Evolutionary conservation across 768 basidiomycete genomes (phyloP).

Genomic region (Fistulinella prunicolor): DNA sequence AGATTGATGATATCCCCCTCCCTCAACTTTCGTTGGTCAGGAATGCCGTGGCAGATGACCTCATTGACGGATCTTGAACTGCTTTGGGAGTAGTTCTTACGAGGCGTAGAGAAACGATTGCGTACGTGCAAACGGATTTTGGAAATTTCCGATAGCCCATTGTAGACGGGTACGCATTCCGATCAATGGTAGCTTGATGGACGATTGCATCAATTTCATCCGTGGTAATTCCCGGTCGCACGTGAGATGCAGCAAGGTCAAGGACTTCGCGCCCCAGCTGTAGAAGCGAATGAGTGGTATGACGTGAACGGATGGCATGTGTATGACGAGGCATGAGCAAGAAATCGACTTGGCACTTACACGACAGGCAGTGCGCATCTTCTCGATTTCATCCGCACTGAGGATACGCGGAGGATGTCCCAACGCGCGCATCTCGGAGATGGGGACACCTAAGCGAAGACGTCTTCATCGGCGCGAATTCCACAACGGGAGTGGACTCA

Average conservation of each 20-base stretch:
- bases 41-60: slow-evolving; percentile 96
- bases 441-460: slow-evolving; percentile 49
- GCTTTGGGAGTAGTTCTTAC: slow-evolving; percentile 2
- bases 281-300: not conserved
- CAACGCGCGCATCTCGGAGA: slow-evolving; percentile 51
- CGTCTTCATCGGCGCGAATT: not conserved
- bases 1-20: slow-evolving; percentile 98
- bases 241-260: slow-evolving; percentile 81
- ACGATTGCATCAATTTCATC: slow-evolving; percentile 94
- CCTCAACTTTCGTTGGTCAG: slow-evolving; percentile 75
- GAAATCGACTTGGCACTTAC: slow-evolving; percentile 48
- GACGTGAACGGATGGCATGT: not conserved
- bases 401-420: slow-evolving; percentile 68
- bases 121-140: slow-evolving; percentile 95
- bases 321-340: not conserved
- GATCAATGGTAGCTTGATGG: slow-evolving; percentile 86
- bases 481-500: slow-evolving; percentile 33
- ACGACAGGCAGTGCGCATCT: slow-evolving; percentile 82
- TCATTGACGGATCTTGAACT: slow-evolving; percentile 81
- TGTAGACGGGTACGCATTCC: slow-evolving; percentile 92
- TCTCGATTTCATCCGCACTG: slow-evolving; percentile 73
- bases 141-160: slow-evolving; percentile 89
- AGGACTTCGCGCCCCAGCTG: slow-evolving; percentile 92
- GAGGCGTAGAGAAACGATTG: slow-evolving; percentile 14
- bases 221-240: slow-evolving; percentile 91